Base-by-base conservation (phyloP, 169 alveolate species). In the Plasmodium gonderi region DNA sequence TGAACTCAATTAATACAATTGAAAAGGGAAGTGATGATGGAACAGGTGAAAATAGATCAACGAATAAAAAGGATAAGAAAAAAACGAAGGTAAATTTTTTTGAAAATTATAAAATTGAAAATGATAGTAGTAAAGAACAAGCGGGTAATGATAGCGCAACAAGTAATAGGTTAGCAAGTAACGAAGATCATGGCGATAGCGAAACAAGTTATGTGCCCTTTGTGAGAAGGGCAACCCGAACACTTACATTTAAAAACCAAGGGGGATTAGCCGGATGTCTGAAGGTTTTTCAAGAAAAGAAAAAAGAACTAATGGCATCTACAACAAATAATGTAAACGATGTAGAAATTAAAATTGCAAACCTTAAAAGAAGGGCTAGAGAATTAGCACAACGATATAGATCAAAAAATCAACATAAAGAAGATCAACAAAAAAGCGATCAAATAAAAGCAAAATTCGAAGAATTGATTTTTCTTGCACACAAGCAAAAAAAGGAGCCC, bases 291-390 rank as follows among this genome's bases (percentile, higher is more conserved):
- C 90, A 78, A 64, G 77, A 90, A 67, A 90, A 90, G 76, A 90
- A 90, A 78, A 64, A 90, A 64, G 94, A 90, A 72, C 40, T 90
- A 78, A 60, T 90, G 77, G 40, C 81, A 4, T 76, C 94, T 23
- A 6, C 91, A 45, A 9, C 75, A 7, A 90, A 79, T 64, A 89
- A 49, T n/a, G 91, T 78, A 77, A 79, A 42, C 54, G 94, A 90
- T 51, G 74, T 90, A 31, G 94, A 90, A 44, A 90, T 90, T 44
- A 90, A 78, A 90, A 90, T 90, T 45, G 94, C 94, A 6, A 90
- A 90, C 42, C 77, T 90, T 64, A 90, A 78, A 67, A 90, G 94
- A 68, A 90, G 94, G 74, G 94, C 94, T 38, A 90, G 94, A 49
- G 94, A 90, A 69, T 60, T 90, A 31, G 94, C 94, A 11, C 31